Evolutionary conservation across 2,329 filamentous ascomycete genomes (phyloP).

Genomic region (Fusarium coffeatum): DNA sequence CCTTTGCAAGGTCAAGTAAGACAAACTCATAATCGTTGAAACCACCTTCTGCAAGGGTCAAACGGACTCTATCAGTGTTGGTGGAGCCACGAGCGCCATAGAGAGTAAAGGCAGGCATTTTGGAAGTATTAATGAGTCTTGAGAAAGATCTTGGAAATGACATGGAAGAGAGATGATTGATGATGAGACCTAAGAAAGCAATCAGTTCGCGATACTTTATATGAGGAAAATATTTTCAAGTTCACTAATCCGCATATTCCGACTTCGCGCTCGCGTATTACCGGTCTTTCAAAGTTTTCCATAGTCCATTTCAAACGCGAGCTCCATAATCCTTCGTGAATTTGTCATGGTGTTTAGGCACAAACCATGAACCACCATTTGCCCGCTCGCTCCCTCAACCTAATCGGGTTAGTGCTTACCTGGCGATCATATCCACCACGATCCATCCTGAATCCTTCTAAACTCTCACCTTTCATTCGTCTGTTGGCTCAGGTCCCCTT

Average conservation of each 20-base stretch:
- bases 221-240: too few species aligned
- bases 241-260: not conserved
- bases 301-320: not conserved
- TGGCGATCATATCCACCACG: not conserved
- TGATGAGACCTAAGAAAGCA: not conserved
- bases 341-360: accelerated
- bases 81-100: not conserved
- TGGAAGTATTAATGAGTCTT: not conserved
- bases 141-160: accelerated
- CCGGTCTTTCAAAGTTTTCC: not conserved
- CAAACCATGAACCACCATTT: not conserved
- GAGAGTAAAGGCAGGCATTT: not conserved
- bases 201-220: not conserved
- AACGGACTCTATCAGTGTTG: not conserved
- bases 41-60: slow-evolving; percentile 1
- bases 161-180: not conserved
- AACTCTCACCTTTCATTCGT: slow-evolving; percentile 16
- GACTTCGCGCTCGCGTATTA: not conserved
- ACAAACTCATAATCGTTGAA: not conserved
- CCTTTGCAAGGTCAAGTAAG: not conserved
- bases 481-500: slow-evolving; percentile 15
- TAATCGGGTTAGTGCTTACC: not conserved
- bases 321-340: not conserved
- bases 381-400: not conserved
- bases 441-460: not conserved